Percentiles rank a stretch among this genome's conserved stretches.
These are phyloP conservation scores for Exophiala phaeomuriformis DNA, from an alignment of 2,329 filamentous ascomycete genomes.

Conservation along the genomic window DNA sequence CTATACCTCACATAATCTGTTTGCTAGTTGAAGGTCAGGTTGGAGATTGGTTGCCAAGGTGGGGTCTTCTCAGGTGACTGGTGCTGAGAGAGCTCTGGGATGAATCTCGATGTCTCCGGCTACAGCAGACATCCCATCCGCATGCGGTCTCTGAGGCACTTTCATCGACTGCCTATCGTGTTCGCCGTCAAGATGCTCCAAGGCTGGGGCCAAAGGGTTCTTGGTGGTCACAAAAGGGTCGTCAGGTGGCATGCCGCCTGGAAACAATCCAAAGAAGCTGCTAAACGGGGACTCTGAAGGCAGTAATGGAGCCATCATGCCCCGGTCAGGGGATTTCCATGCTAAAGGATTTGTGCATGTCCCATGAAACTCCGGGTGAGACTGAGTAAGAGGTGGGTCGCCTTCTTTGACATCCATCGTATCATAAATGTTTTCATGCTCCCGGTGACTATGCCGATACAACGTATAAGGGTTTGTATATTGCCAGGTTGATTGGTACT, in stretches of 20 bases:
- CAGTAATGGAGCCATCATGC: neutral
- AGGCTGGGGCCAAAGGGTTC: constrained; percentile 20
- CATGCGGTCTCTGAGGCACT: neutral
- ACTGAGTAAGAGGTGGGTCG: constrained; percentile 2
- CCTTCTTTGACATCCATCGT: constrained; percentile 19
- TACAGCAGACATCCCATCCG: neutral
- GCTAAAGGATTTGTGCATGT: constrained; percentile 13
- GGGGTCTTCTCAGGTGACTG: neutral
- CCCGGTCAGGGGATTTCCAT: constrained; percentile 17
- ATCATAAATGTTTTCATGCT: constrained; percentile 13
- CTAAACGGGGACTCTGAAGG: constrained; percentile 18
- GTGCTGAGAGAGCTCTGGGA: neutral
- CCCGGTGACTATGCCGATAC: constrained; percentile 12
- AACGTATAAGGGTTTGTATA: constrained; percentile 11
- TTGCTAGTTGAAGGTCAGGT: constrained; percentile 2
- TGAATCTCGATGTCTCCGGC: constrained; percentile 1
- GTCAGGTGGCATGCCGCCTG: constrained; percentile 4
- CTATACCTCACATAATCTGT: constrained; percentile 16
- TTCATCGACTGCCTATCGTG: neutral
- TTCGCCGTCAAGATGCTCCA: constrained; percentile 16
- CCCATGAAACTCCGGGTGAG: constrained; percentile 1
- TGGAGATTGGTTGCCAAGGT: constrained; percentile 2
- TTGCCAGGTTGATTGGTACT: constrained; percentile 18
- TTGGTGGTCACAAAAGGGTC: constrained; percentile 21
- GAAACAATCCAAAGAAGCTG: constrained; percentile 17